Evolutionary conservation across 768 basidiomycete genomes (phyloP).

Genomic region (Ramaria sp.): DNA sequence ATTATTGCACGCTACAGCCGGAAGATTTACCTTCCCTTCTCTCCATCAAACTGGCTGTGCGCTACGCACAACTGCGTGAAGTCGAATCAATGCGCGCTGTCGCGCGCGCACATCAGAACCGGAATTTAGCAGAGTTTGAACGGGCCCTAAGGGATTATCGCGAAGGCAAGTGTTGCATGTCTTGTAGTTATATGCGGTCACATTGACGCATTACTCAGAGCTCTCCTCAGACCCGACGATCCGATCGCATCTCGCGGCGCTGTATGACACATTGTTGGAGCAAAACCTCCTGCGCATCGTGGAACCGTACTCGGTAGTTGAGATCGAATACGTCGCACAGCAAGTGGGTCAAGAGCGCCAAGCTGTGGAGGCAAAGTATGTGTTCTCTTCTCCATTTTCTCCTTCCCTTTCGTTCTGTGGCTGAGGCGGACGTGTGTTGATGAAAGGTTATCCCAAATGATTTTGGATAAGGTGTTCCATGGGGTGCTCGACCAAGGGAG

Average conservation of each 20-base stretch:
- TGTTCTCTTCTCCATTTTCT: constrained; percentile 10
- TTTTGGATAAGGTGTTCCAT: constrained; percentile 86
- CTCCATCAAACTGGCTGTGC: constrained; percentile 76
- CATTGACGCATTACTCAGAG: constrained; percentile 35
- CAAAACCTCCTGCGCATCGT: constrained; percentile 93
- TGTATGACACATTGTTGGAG: constrained; percentile 94
- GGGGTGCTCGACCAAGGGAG: constrained; percentile 96
- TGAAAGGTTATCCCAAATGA: constrained; percentile 89
- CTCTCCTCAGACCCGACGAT: constrained; percentile 93
- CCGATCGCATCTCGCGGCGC: constrained; percentile 82
- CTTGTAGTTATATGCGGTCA: background rate
- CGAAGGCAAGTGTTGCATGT: constrained; percentile 38
- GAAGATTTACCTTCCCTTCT: constrained; percentile 88
- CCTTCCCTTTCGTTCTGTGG: background rate
- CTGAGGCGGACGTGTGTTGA: constrained; percentile 3
- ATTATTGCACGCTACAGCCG: constrained; percentile 39
- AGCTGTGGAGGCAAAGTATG: constrained; percentile 85
- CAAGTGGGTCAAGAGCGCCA: constrained; percentile 80
- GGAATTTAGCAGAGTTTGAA: constrained; percentile 86
- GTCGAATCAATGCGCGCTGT: constrained; percentile 95
- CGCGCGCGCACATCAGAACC: constrained; percentile 85
- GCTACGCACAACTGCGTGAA: constrained; percentile 80
- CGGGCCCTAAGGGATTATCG: constrained; percentile 78
- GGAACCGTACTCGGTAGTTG: constrained; percentile 90
- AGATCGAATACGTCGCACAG: constrained; percentile 80